These are phyloP conservation scores for Camellia japonica DNA, from an alignment of 148 eudicot species.

Conservation along the genomic window DNA sequence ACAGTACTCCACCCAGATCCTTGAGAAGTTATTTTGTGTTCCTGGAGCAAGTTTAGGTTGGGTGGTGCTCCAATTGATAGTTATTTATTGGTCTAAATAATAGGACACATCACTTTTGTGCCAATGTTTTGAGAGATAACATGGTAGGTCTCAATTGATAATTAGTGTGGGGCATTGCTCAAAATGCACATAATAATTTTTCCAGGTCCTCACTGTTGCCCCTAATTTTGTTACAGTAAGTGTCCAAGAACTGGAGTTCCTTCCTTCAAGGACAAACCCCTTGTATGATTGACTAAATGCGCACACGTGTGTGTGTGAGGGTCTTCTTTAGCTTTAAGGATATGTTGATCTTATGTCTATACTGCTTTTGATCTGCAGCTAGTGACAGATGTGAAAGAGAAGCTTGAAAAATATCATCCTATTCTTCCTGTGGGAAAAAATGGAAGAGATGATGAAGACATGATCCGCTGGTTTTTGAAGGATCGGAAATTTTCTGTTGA, in stretches of 20 bases:
- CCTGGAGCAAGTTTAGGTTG: too few relatives aligned
- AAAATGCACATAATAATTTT: too few relatives aligned
- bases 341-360: background rate
- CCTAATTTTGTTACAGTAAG: background rate
- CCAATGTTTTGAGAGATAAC: too few relatives aligned
- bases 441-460: conserved; percentile 90
- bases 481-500: conserved; percentile 75
- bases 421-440: conserved; percentile 70
- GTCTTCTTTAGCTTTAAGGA: background rate
- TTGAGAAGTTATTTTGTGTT: too few relatives aligned
- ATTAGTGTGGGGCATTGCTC: too few relatives aligned
- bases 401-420: conserved; percentile 59
- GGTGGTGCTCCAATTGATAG: too few relatives aligned
- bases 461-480: conserved; percentile 94
- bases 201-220: background rate
- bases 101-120: too few relatives aligned
- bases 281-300: background rate
- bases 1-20: background rate
- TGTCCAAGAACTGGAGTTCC: background rate
- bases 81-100: too few relatives aligned
- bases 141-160: too few relatives aligned
- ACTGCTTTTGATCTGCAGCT: conserved; percentile 47
- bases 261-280: background rate
- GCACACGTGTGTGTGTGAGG: background rate
- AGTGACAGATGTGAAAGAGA: conserved; percentile 76